phyloP scores from a whole-genome alignment of 2,329 filamentous ascomycete genomes.

The Cladosporium sp. region DNA sequence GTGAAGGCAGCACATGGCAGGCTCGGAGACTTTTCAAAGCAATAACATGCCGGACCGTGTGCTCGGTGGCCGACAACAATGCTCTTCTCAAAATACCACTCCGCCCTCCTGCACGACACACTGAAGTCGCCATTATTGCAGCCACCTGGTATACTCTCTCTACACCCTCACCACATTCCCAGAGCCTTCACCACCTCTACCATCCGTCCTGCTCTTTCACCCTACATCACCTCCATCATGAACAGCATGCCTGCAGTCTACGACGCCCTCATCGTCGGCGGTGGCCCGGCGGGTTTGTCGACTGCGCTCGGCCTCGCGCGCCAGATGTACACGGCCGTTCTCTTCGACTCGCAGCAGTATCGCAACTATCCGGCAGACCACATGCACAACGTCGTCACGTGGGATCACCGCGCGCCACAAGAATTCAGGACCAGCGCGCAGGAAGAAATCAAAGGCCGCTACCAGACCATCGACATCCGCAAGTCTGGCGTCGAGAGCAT shows the following conservation, averaged over 20 bases:
- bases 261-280: not conserved
- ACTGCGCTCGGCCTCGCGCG: constrained; percentile 32
- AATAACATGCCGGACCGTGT: no score
- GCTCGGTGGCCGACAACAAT: no score
- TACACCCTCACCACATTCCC: no score
- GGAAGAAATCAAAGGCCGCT: constrained; percentile 4
- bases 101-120: no score
- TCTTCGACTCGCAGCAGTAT: constrained; percentile 41
- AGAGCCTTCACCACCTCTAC: no score
- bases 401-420: constrained; percentile 33
- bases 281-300: constrained; percentile 1
- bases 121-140: no score
- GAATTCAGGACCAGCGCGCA: constrained; percentile 32
- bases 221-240: no score
- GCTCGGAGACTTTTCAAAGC: no score
- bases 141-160: no score
- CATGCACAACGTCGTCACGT: constrained; percentile 43
- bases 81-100: no score
- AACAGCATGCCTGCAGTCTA: not conserved
- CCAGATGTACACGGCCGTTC: constrained; percentile 17
- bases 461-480: not conserved
- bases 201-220: no score
- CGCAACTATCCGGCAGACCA: constrained; percentile 39
- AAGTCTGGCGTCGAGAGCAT: not conserved
- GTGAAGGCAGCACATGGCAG: no score